Evolutionary conservation across 768 basidiomycete species (phyloP), one percentile per base, ranked within the genome.

Genomic region (Daedaleopsis nitida): DNA sequence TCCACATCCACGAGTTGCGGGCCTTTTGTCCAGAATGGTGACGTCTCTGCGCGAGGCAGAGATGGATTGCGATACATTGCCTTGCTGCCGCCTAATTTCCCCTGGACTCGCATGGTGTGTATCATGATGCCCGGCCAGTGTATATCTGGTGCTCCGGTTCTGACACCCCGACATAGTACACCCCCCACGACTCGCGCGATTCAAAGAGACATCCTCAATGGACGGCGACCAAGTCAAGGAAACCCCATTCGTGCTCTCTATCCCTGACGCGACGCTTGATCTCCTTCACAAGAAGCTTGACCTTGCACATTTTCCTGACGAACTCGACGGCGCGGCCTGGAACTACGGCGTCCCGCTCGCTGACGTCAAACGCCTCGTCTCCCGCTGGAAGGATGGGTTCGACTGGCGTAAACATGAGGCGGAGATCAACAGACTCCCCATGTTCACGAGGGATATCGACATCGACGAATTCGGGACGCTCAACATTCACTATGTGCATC

Each of bases 371-470:
- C 78, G 83, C 7, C 75, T 87, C 1, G 74, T 79, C 0, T 73
- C 72, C 5, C 73, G 76, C 47, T 88, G 86, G 86, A 78, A 75
- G 66, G 69, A 76, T 53, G 81, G 77, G 0, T 86, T 80, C 60
- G 78, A 87, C 72, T 88, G 87, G 85, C 74, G 78, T 58, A 79
- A 72, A 54, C 69, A 82, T 16, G 85, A 88, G 67, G 75, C 72
- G 0, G 70, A 69, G 13, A 70, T 88, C 60, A 87, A 88, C 64
- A 77, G 79, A 47, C 62, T 88, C 1, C 82, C 84, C 1, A 84
- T 85, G 71, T 87, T 83, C 68, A 85, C 79, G 1, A 68, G 76
- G 17, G 79, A 82, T 42, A 78, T 87, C 32, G 69, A 76, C 1
- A 78, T 86, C 1, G 79, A 79, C 12, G 77, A 74, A 3, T 80